phyloP scores from a whole-genome alignment of 2,329 filamentous ascomycete genomes.

The Scytalidium lignicola region DNA sequence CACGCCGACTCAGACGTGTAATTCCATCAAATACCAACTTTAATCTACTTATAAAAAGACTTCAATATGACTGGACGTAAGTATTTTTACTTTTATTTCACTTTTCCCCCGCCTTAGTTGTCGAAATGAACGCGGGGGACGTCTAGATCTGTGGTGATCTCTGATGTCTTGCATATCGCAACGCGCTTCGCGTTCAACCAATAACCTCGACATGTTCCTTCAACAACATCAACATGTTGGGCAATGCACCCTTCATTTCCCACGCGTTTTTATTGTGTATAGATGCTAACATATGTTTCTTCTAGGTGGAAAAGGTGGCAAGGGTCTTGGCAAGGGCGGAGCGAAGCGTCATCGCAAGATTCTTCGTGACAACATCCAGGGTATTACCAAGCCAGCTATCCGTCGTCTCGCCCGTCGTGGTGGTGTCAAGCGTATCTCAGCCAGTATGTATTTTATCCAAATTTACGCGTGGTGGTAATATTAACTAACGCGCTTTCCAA shows the following conservation, averaged over 20 bases:
- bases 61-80: conserved; percentile 70
- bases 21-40: conserved; percentile 30
- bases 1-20: conserved; percentile 20
- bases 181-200: conserved; percentile 13
- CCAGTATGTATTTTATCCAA: conserved; percentile 53
- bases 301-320: conserved; percentile 87
- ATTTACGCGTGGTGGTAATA: neutral
- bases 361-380: conserved; percentile 98
- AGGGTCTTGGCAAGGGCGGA: conserved; percentile 96
- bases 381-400: conserved; percentile 98
- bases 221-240: conserved; percentile 4
- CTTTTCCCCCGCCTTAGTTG: conserved; percentile 11
- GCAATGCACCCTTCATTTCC: neutral
- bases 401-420: conserved; percentile 97
- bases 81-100: conserved; percentile 31
- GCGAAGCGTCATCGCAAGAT: conserved; percentile 99
- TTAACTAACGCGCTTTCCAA: conserved; percentile 5
- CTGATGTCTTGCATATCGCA: conserved; percentile 5
- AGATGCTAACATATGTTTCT: conserved; percentile 40
- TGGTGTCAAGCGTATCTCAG: conserved; percentile 99
- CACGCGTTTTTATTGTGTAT: conserved; percentile 7
- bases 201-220: conserved; percentile 12
- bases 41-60: conserved; percentile 18
- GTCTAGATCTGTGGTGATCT: conserved; percentile 18
- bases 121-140: conserved; percentile 17